Conservation (phyloP, 768 basidiomycete species). For the Tylopilus intermedius region DNA sequence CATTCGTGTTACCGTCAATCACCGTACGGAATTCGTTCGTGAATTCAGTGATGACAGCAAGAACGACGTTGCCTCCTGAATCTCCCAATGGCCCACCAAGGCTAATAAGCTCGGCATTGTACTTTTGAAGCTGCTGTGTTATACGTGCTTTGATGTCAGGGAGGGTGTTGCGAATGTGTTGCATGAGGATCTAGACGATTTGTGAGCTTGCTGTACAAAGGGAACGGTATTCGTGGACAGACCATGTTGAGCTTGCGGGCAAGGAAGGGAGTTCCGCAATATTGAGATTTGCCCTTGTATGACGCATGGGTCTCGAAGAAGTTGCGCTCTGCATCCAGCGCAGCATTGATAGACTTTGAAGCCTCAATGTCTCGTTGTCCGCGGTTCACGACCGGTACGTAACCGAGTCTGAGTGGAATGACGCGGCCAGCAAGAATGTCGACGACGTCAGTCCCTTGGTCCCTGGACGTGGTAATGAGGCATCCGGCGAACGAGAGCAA, state of each 20-base stretch:
- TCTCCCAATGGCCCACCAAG: constrained; percentile 89
- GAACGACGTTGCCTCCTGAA: constrained; percentile 85
- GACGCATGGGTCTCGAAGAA: constrained; percentile 95
- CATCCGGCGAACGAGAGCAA: background rate
- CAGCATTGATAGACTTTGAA: constrained; percentile 76
- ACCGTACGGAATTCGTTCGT: constrained; percentile 93
- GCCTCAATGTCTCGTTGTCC: constrained; percentile 96
- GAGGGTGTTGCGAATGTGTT: constrained; percentile 95
- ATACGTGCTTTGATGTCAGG: constrained; percentile 98
- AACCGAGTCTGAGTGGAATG: constrained; percentile 92
- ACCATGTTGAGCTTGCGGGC: constrained; percentile 94
- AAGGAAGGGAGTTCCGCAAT: constrained; percentile 96
- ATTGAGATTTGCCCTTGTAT: constrained; percentile 91
- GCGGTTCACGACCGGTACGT: constrained; percentile 98
- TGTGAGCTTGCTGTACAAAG: background rate
- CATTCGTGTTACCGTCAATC: constrained; percentile 97
- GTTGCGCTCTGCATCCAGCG: constrained; percentile 83
- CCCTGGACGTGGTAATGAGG: constrained; percentile 49
- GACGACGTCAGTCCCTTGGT: constrained; percentile 95
- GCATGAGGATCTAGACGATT: constrained; percentile 83
- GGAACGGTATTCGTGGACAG: constrained; percentile 19
- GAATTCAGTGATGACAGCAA: constrained; percentile 98
- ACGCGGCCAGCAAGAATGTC: constrained; percentile 97
- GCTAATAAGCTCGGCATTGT: constrained; percentile 71
- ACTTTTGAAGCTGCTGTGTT: constrained; percentile 84